phyloP scores from a whole-genome alignment of 2,329 filamentous ascomycete species.

The Aspergillus brasiliensis region DNA sequence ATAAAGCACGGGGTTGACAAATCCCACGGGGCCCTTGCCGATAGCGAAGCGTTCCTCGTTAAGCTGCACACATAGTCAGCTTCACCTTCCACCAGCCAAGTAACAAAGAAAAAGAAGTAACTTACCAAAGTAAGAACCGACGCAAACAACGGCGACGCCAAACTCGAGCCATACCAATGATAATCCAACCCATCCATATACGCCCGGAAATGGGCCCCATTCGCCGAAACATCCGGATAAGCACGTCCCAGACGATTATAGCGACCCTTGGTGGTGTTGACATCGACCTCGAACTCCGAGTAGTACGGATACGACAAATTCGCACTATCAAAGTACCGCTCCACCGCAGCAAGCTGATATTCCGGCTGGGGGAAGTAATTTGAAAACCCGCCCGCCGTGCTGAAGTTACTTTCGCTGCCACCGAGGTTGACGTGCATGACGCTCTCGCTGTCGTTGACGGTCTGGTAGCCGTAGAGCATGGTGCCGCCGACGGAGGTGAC shows the following conservation, averaged over 20 bases:
- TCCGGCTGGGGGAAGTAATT: constrained; percentile 48
- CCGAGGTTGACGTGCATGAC: constrained; percentile 36
- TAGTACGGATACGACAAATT: constrained; percentile 35
- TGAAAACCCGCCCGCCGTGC: constrained; percentile 50
- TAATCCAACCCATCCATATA: constrained; percentile 20
- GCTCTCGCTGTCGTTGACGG: constrained; percentile 29
- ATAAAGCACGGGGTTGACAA: constrained; percentile 53
- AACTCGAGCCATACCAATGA: constrained; percentile 31
- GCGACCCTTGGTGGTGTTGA: constrained; percentile 41
- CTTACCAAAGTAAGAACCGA: constrained; percentile 33
- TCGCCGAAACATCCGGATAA: constrained; percentile 54
- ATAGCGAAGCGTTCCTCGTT: constrained; percentile 53
- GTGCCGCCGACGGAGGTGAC: constrained; percentile 51
- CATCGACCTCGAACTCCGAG: constrained; percentile 34
- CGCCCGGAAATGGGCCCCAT: constrained; percentile 39
- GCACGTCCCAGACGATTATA: constrained; percentile 52
- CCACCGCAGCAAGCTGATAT: constrained; percentile 47
- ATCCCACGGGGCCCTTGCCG: constrained; percentile 54
- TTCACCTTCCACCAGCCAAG: not conserved
- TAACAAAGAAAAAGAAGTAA: not conserved
- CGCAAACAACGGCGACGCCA: constrained; percentile 33
- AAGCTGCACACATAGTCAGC: constrained; percentile 28
- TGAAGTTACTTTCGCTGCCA: constrained; percentile 33
- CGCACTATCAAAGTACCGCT: constrained; percentile 43
- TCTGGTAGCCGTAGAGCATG: constrained; percentile 33